A percentile compares a stretch with the other conserved stretches of the same genome.
These are phyloP conservation scores for Trypanosoma mega DNA, from an alignment of 208 protist genomes.

Conservation along the genomic window DNA sequence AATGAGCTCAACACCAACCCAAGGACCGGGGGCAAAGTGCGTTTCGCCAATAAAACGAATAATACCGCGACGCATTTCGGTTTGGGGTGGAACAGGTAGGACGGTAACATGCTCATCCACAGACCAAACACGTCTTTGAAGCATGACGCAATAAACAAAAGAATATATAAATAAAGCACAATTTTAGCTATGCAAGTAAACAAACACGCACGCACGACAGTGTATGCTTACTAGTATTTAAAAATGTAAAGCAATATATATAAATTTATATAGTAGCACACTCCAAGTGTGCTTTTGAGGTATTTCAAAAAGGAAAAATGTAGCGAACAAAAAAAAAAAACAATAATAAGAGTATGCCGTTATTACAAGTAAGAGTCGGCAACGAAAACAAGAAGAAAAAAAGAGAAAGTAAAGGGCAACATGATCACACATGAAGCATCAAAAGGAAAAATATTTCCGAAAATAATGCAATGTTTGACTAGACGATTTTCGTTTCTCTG, in stretches of 20 bases:
- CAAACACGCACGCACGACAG: too few species aligned
- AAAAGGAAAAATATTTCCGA: slow-evolving; percentile 5
- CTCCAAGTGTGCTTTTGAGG: background rate
- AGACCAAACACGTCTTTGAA: background rate
- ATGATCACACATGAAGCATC: slow-evolving; percentile 1
- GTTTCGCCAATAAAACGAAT: slow-evolving; percentile 54
- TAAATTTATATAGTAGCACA: too few species aligned
- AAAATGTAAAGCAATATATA: too few species aligned
- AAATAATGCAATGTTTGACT: too few species aligned
- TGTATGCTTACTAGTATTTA: too few species aligned
- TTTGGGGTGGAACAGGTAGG: slow-evolving; percentile 35
- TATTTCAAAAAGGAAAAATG: background rate
- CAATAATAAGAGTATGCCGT: background rate
- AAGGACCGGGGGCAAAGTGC: slow-evolving; percentile 53
- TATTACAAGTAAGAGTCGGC: slow-evolving; percentile 5
- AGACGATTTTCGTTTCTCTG: background rate
- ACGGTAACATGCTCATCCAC: slow-evolving; percentile 44
- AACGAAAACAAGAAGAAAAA: slow-evolving; percentile 11
- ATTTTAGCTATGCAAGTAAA: background rate
- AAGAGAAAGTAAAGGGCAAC: slow-evolving; percentile 3
- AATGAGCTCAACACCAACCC: slow-evolving; percentile 63
- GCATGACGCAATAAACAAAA: slow-evolving; percentile 5
- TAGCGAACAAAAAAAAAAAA: slow-evolving; percentile 10
- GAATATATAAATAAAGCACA: background rate
- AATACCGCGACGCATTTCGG: slow-evolving; percentile 49